phyloP scores from a whole-genome alignment of 768 basidiomycete species.

The Sarcodon aspratus region DNA sequence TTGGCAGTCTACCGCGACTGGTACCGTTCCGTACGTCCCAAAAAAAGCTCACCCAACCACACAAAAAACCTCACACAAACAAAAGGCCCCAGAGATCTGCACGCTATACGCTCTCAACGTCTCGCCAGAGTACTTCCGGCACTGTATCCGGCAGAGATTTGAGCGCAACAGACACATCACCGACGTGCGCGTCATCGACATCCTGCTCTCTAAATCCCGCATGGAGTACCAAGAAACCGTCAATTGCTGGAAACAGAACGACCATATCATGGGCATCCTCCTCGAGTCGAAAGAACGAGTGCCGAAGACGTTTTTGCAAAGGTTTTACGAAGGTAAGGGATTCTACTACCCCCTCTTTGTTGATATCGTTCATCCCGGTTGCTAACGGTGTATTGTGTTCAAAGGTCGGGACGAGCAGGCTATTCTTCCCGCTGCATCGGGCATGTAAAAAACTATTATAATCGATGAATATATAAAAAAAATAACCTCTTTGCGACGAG shows the following conservation, averaged over 20 bases:
- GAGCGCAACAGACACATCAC: slow-evolving; percentile 78
- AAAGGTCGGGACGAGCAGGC: slow-evolving; percentile 70
- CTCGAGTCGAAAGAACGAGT: slow-evolving; percentile 35
- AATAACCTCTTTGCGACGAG: neutral
- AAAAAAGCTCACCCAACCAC: slow-evolving; percentile 3
- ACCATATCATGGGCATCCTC: slow-evolving; percentile 67
- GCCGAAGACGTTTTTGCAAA: slow-evolving; percentile 61
- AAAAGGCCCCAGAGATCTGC: slow-evolving; percentile 79
- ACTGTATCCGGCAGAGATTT: slow-evolving; percentile 76
- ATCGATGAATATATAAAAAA: neutral
- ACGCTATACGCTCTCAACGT: slow-evolving; percentile 72
- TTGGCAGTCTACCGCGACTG: slow-evolving; percentile 84
- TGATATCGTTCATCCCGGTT: slow-evolving; percentile 1
- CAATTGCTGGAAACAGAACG: slow-evolving; percentile 88
- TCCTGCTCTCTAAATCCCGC: slow-evolving; percentile 72
- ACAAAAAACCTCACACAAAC: slow-evolving; percentile 1
- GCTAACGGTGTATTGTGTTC: neutral
- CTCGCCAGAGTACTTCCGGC: slow-evolving; percentile 67
- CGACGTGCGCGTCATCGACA: slow-evolving; percentile 74
- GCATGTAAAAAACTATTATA: slow-evolving; percentile 19
- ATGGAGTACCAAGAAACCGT: slow-evolving; percentile 91
- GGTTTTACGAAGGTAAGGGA: slow-evolving; percentile 68
- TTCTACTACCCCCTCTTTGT: neutral
- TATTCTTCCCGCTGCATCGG: slow-evolving; percentile 57
- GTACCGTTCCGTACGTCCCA: slow-evolving; percentile 74